phyloP scores from a whole-genome alignment of 2,329 filamentous ascomycete species.

The Gyromitra esculenta region DNA sequence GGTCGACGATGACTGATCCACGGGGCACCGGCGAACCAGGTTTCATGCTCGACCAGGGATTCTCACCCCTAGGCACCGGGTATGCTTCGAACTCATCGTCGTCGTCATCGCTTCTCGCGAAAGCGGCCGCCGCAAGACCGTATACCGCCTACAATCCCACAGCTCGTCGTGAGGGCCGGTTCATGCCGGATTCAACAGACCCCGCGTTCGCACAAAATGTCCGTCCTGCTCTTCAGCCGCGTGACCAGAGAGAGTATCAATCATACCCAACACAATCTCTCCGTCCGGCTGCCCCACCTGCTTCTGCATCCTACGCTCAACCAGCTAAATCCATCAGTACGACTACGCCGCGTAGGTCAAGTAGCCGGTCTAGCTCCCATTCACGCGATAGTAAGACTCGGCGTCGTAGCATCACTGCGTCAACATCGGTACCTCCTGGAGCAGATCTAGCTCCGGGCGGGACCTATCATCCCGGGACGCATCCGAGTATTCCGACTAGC shows the following conservation, averaged over 20 bases:
- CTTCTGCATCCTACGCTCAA: neutral
- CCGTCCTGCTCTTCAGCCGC: conserved; percentile 7
- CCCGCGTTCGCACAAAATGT: conserved; percentile 12
- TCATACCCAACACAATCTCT: conserved; percentile 15
- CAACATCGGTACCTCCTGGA: conserved; percentile 17
- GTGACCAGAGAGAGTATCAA: conserved; percentile 16
- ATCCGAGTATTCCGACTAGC: conserved; percentile 33
- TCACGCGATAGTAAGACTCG: conserved; percentile 31
- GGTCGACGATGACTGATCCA: conserved; percentile 18
- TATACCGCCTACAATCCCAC: conserved; percentile 6
- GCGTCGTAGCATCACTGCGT: conserved; percentile 7
- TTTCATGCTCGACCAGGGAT: conserved; percentile 29
- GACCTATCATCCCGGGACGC: conserved; percentile 38
- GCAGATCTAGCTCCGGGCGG: conserved; percentile 31
- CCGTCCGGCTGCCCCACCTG: conserved; percentile 13
- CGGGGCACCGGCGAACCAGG: conserved; percentile 31
- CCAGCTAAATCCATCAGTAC: neutral
- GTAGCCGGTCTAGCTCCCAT: conserved; percentile 35
- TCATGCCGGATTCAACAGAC: conserved; percentile 34
- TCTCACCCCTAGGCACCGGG: conserved; percentile 19
- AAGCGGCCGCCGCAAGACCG: conserved; percentile 12
- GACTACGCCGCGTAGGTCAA: neutral
- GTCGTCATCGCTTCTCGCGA: conserved; percentile 25
- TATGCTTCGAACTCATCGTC: conserved; percentile 48
- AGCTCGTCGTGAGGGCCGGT: conserved; percentile 4